phyloP scores from a whole-genome alignment of 2,329 filamentous ascomycete genomes.

The Huntiella decipiens region DNA sequence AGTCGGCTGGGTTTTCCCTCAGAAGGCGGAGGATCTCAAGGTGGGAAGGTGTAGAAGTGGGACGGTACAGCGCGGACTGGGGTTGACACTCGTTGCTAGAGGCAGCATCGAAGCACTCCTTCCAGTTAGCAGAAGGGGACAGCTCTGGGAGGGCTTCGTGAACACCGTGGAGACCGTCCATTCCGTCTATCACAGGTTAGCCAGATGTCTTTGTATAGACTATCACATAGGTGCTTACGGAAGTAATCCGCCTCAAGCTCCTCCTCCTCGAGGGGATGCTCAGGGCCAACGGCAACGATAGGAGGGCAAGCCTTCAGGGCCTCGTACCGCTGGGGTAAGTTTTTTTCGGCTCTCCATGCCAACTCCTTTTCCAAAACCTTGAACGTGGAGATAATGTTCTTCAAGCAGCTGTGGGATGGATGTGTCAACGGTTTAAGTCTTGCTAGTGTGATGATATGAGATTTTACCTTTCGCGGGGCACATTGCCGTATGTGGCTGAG shows the following conservation, averaged over 20 bases:
- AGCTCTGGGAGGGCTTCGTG: constrained; percentile 58
- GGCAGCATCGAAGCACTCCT: constrained; percentile 36
- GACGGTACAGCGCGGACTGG: constrained; percentile 46
- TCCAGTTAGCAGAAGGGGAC: constrained; percentile 56
- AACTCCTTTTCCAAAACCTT: constrained; percentile 81
- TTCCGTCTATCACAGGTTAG: constrained; percentile 37
- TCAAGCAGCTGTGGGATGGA: constrained; percentile 39
- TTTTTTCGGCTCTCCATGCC: constrained; percentile 56
- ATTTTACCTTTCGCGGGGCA: constrained; percentile 56
- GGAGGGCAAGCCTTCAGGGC: constrained; percentile 56
- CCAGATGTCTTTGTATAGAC: too few species aligned
- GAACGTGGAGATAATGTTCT: constrained; percentile 79
- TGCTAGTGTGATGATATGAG: neutral
- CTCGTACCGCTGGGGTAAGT: constrained; percentile 51
- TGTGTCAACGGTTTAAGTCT: neutral
- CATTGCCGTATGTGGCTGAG: constrained; percentile 86
- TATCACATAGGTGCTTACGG: constrained; percentile 34
- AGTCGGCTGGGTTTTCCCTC: constrained; percentile 60
- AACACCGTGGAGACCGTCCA: constrained; percentile 59
- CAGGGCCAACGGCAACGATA: constrained; percentile 68
- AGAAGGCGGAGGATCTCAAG: constrained; percentile 80
- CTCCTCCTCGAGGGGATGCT: constrained; percentile 70
- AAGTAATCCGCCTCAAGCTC: constrained; percentile 70
- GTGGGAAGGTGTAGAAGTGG: constrained; percentile 55
- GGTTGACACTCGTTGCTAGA: constrained; percentile 15